Conservation (phyloP, 306 rosid genomes). For the Gastrolobium bilobum region DNA sequence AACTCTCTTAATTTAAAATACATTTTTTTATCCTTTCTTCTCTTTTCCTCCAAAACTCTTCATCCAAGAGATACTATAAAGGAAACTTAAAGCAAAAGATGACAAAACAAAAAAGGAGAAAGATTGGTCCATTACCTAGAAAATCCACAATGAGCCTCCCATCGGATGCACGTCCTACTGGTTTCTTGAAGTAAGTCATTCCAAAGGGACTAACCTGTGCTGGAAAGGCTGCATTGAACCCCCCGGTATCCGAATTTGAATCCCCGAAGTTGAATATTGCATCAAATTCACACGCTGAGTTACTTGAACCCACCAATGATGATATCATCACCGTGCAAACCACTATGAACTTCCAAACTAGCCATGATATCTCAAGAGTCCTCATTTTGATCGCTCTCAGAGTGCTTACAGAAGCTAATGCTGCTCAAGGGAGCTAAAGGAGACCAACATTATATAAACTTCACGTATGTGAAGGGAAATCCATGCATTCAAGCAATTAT, state of each 20-base stretch:
- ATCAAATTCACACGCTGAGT: conserved; percentile 59
- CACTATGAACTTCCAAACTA: conserved; percentile 6
- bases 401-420: not conserved
- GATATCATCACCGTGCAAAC: conserved; percentile 33
- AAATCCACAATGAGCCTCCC: conserved; percentile 83
- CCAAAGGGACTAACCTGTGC: conserved; percentile 67
- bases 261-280: conserved; percentile 86
- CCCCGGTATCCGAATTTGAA: conserved; percentile 78
- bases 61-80: too few species aligned
- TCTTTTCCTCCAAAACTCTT: too few species aligned
- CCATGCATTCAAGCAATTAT: conserved; percentile 7
- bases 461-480: not conserved
- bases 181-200: conserved; percentile 72
- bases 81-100: not conserved
- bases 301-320: conserved; percentile 27
- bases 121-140: conserved; percentile 55
- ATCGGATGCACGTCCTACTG: conserved; percentile 72
- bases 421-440: not conserved
- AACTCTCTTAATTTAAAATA: too few species aligned
- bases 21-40: too few species aligned
- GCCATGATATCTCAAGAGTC: not conserved
- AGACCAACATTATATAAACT: not conserved
- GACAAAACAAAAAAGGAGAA: not conserved
- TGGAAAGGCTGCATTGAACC: conserved; percentile 79
- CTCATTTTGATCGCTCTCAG: not conserved